Conservation (phyloP, 305 asterid genomes). For the Withania somnifera region DNA sequence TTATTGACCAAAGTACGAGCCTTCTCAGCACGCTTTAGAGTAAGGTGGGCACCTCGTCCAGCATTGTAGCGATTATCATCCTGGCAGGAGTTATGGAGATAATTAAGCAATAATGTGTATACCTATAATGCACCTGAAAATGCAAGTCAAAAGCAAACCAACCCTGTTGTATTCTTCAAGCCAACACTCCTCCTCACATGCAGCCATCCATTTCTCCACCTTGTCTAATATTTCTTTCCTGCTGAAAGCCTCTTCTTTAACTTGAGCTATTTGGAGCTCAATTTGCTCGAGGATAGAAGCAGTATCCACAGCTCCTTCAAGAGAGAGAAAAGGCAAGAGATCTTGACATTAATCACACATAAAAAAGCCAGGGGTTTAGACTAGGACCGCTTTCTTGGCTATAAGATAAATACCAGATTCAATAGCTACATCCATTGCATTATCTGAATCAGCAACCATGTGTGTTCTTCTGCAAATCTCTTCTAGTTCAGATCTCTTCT, state of each 20-base stretch:
- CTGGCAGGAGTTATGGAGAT: constrained; percentile 27
- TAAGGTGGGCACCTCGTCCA: constrained; percentile 94
- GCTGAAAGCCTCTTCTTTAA: constrained; percentile 82
- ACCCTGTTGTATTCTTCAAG: constrained; percentile 98
- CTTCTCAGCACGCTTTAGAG: constrained; percentile 90
- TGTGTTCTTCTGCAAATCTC: constrained; percentile 82
- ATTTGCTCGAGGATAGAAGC: constrained; percentile 76
- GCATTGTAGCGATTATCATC: constrained; percentile 98
- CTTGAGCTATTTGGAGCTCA: constrained; percentile 80
- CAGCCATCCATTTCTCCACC: constrained; percentile 95
- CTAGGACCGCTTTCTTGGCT: not conserved
- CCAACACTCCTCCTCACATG: constrained; percentile 98
- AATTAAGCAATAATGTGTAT: not conserved
- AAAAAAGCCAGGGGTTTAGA: not conserved
- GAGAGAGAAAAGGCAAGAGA: not conserved
- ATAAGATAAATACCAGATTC: constrained; percentile 56
- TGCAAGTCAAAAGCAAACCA: constrained; percentile 1
- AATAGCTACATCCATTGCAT: constrained; percentile 45
- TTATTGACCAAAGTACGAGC: constrained; percentile 83
- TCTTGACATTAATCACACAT: not conserved
- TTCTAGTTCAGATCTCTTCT: constrained; percentile 82
- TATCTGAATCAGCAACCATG: constrained; percentile 54
- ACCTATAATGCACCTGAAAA: not conserved
- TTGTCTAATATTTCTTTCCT: constrained; percentile 93
- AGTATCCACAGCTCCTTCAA: constrained; percentile 75